Conservation (phyloP, 192 early-diverging fungal species). For the Podila minutissima region DNA sequence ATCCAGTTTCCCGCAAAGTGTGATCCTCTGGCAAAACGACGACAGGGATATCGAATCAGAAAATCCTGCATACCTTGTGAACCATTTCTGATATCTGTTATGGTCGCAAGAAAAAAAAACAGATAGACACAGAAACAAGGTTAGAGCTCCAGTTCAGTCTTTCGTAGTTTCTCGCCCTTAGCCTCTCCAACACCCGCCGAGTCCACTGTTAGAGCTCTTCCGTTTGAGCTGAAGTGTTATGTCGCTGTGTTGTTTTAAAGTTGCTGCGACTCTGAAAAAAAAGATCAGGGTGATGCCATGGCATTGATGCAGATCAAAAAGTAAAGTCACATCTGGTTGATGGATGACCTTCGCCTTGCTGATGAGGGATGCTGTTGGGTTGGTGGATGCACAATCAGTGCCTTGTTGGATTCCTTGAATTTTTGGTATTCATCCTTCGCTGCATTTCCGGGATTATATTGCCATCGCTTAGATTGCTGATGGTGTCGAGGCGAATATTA, state of each 20-base stretch:
- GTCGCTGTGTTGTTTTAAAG: too few relatives aligned
- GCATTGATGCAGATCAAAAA: background rate
- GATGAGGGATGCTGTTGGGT: background rate
- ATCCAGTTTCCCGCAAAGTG: background rate
- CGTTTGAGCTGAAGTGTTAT: background rate
- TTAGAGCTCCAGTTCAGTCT: background rate
- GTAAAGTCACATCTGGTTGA: background rate
- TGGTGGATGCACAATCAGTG: too few relatives aligned
- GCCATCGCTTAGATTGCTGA: too few relatives aligned
- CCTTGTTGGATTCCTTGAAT: too few relatives aligned
- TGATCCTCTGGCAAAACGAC: background rate
- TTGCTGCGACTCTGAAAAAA: background rate
- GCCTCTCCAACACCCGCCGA: background rate
- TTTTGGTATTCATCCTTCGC: too few relatives aligned
- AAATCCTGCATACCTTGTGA: conserved; percentile 48
- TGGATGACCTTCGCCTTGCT: background rate
- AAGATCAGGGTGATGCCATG: conserved; percentile 4
- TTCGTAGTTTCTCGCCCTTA: background rate
- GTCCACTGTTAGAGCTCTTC: background rate
- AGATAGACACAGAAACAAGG: background rate
- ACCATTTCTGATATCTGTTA: conserved; percentile 54
- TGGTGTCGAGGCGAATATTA: background rate
- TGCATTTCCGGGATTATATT: too few relatives aligned
- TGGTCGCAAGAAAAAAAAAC: background rate
- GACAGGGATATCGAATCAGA: background rate